Percentiles rank a stretch among this genome's conserved stretches.
Evolutionary conservation across 129 eudicot species (phyloP).

Genomic region (Tanacetum coccineum): DNA sequence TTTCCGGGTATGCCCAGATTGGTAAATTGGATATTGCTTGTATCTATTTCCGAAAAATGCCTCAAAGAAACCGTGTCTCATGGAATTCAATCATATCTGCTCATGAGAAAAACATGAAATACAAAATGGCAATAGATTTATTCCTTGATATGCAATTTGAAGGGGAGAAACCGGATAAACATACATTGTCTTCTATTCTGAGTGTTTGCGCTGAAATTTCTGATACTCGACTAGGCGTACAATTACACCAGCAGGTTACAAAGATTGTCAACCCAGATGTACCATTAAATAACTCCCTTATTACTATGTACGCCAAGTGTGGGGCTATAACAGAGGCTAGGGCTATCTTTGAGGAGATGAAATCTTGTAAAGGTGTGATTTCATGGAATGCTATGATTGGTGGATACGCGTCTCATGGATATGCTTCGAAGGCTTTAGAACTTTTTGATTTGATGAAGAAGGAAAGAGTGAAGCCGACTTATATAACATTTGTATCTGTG

Average conservation of each 20-base stretch:
- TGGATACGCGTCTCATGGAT: constrained; percentile 83
- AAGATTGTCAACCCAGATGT: constrained; percentile 58
- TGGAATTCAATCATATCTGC: constrained; percentile 85
- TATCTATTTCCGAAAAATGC: constrained; percentile 52
- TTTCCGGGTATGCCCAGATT: constrained; percentile 57
- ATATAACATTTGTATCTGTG: constrained; percentile 63
- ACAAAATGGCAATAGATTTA: constrained; percentile 44
- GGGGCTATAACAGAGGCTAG: constrained; percentile 72
- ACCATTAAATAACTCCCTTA: constrained; percentile 72
- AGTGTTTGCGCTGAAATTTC: constrained; percentile 57
- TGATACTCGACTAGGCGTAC: constrained; percentile 55
- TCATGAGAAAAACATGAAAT: constrained; percentile 45
- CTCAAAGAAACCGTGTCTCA: constrained; percentile 57
- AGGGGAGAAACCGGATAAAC: constrained; percentile 69
- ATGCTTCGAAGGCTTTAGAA: constrained; percentile 54
- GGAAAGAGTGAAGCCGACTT: constrained; percentile 47
- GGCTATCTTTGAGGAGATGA: constrained; percentile 56
- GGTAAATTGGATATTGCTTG: constrained; percentile 54
- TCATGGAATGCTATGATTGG: constrained; percentile 88
- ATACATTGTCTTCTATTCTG: constrained; percentile 69
- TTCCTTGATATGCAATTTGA: constrained; percentile 57
- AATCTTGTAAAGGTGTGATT: constrained; percentile 46
- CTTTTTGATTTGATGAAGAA: constrained; percentile 68
- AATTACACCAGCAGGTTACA: constrained; percentile 64
- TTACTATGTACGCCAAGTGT: constrained; percentile 85